A percentile compares a stretch with the other conserved stretches of the same genome.
phyloP scores from a whole-genome alignment of 83 land plant genomes.

The Picea abies region DNA sequence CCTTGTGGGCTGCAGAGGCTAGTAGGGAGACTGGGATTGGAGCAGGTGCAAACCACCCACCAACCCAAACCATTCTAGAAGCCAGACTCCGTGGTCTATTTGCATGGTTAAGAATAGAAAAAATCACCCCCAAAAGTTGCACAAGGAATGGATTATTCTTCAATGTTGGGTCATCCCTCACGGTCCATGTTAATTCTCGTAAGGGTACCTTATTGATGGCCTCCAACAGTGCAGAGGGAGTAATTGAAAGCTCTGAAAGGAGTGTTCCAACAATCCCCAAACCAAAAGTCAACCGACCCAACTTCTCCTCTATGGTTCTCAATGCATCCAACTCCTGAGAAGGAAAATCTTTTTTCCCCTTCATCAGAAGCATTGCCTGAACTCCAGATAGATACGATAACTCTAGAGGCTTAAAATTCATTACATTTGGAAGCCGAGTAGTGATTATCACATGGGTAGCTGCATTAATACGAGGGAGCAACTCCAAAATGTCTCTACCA shows the following conservation, averaged over 20 bases:
- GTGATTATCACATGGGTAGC: conserved; percentile 90
- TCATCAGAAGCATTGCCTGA: conserved; percentile 65
- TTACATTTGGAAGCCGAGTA: conserved; percentile 60
- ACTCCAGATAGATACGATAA: conserved; percentile 48
- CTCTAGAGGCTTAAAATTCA: conserved; percentile 60
- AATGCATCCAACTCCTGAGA: conserved; percentile 61
- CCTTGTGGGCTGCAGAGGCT: conserved; percentile 55
- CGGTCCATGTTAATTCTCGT: conserved; percentile 29
- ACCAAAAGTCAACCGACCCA: conserved; percentile 65
- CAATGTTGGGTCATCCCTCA: conserved; percentile 48
- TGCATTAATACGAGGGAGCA: conserved; percentile 77
- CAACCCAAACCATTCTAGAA: conserved; percentile 66
- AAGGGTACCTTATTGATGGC: conserved; percentile 50
- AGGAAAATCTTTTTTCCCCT: conserved; percentile 66
- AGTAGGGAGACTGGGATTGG: conserved; percentile 61
- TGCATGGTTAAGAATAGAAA: conserved; percentile 45
- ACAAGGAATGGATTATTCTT: conserved; percentile 67
- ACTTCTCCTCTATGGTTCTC: conserved; percentile 61
- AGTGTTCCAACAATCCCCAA: conserved; percentile 66
- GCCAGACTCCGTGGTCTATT: conserved; percentile 52
- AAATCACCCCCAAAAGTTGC: conserved; percentile 59
- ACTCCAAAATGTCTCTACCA: conserved; percentile 71
- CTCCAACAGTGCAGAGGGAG: conserved; percentile 72
- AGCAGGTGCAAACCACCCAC: conserved; percentile 91
- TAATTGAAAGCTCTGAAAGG: conserved; percentile 59